Percentiles rank a stretch among this genome's conserved stretches.
phyloP scores from a whole-genome alignment of 441 rosid genomes.

The Aquilaria agallochum region DNA sequence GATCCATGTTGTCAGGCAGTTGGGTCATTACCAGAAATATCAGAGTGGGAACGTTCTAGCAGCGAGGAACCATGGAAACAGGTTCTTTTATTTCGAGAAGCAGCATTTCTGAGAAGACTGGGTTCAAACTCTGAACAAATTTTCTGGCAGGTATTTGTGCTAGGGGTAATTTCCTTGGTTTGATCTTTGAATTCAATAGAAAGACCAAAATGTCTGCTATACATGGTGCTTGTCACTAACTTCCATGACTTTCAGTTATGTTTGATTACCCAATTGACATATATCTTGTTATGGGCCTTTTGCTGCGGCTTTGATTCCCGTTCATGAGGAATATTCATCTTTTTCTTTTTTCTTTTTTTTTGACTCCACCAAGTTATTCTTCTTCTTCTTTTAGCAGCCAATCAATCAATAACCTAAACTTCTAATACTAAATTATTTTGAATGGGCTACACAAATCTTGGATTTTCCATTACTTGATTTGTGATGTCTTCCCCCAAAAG shows the following conservation, averaged over 20 bases:
- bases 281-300: slow-evolving; percentile 1
- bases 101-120: slow-evolving; percentile 28
- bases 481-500: too few relatives aligned
- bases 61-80: slow-evolving; percentile 70
- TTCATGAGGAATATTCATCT: background rate
- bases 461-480: too few relatives aligned
- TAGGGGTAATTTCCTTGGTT: slow-evolving; percentile 1
- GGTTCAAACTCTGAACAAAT: slow-evolving; percentile 23
- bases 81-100: slow-evolving; percentile 59
- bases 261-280: background rate
- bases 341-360: background rate
- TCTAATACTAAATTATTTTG: too few relatives aligned
- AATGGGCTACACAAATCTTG: too few relatives aligned
- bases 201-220: background rate
- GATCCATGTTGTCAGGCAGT: slow-evolving; percentile 49
- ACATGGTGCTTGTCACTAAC: background rate
- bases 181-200: slow-evolving; percentile 5
- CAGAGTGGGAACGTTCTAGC: slow-evolving; percentile 67
- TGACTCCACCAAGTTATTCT: background rate
- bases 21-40: slow-evolving; percentile 49
- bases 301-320: background rate
- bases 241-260: background rate
- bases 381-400: too few relatives aligned
- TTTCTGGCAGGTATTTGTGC: slow-evolving; percentile 47
- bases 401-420: too few relatives aligned